Evolutionary conservation across 1,284 basidiomycete genomes (phyloP), one percentile per base, ranked within the genome.

Genomic region (Pisolithus thermaeus): DNA sequence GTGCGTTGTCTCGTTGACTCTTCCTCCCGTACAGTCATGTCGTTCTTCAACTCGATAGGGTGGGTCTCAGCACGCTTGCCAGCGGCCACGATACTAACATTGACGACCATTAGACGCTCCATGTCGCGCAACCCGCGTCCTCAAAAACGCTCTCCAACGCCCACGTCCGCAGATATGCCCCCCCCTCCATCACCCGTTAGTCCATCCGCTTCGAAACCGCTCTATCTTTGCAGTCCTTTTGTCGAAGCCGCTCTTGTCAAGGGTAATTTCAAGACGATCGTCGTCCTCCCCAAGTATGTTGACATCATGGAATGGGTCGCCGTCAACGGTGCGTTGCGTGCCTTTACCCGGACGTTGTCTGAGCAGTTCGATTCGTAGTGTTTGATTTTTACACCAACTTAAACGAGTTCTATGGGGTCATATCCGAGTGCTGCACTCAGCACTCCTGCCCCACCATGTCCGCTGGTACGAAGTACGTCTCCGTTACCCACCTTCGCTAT

Each of bases 241-340:
- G 93, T 96, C 49, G 94, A 97, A 63, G 92, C 94, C 1, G 93
- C 96, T 1, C 79, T 99, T 28, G 95, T 99, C 58, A 98, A 97
- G 70, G 96, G 96, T 16, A 96, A 93, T 67, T 97, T 98, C 75
- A 97, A 97, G 74, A 98, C 95, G 1, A 98, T 99, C 60, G 94
- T 98, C 38, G 91, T 94, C 73, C 81, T 97, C 36, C 97, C 97
- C 18, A 97, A 97, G 69, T 98, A 96, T 65, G 90, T 94, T 38
- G 92, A 97, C 68, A 90, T 94, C 48, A 95, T 93, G 80, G 97
- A 99, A 71, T 99, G 97, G 97, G 92, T 99, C 30, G 96, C 95
- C 1, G 89, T 97, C 53, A 97, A 98, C 66, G 80, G 94, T 97
- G 76, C 23, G 45, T 51, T 11, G 8, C 9, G 28, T 25, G 48